Conservation (phyloP, 176 grass and related monocot species). For the Areca catechu region DNA sequence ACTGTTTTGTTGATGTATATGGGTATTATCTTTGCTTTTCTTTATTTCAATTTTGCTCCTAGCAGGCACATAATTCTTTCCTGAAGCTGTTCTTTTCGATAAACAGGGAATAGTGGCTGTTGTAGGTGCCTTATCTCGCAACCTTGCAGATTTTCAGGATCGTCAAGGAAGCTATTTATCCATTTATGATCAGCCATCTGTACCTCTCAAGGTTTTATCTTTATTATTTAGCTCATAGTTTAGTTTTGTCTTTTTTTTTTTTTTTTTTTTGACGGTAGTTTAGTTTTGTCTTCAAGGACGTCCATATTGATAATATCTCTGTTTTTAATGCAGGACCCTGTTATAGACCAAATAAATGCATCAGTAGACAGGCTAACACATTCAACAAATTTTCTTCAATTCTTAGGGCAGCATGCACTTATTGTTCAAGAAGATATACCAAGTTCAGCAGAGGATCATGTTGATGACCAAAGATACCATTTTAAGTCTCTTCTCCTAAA, state of each 20-base stretch:
- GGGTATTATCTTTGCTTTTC: no score
- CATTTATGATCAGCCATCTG: slow-evolving; percentile 86
- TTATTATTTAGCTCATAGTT: no score
- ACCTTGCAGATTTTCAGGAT: slow-evolving; percentile 73
- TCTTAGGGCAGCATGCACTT: slow-evolving; percentile 74
- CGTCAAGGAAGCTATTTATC: slow-evolving; percentile 55
- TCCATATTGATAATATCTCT: not conserved
- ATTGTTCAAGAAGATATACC: slow-evolving; percentile 45
- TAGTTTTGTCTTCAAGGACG: no score
- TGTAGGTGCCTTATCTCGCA: slow-evolving; percentile 78
- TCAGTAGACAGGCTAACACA: slow-evolving; percentile 77
- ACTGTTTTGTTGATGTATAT: slow-evolving; percentile 6
- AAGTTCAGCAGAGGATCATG: slow-evolving; percentile 34
- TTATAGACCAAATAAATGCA: slow-evolving; percentile 91
- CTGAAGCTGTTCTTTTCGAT: slow-evolving; percentile 1
- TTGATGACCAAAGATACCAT: slow-evolving; percentile 56
- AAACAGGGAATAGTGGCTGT: slow-evolving; percentile 83
- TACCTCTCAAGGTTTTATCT: slow-evolving; percentile 44
- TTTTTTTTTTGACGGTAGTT: no score
- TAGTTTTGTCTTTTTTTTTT: no score
- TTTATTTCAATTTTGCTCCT: no score
- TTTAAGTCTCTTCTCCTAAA: slow-evolving; percentile 76
- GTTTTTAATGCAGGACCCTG: slow-evolving; percentile 52
- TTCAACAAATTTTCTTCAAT: slow-evolving; percentile 78
- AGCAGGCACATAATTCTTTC: no score